Conservation (phyloP, 495 filamentous ascomycete genomes). For the Xylaria acuta region DNA sequence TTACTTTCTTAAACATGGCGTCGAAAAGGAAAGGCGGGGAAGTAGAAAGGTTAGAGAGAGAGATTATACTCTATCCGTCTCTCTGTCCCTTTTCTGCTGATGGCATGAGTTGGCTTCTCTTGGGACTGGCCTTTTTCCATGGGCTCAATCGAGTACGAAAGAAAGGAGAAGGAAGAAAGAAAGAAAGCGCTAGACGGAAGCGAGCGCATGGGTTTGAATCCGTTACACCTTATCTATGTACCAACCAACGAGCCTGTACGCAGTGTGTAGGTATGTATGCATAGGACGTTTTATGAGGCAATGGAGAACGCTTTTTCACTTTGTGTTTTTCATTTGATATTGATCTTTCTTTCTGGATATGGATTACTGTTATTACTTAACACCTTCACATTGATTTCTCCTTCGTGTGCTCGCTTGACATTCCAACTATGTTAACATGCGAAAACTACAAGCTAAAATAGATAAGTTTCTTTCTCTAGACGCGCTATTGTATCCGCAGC, state of each 20-base stretch:
- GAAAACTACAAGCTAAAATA: too few species aligned
- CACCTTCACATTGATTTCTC: not conserved
- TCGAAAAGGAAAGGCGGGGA: constrained; percentile 3
- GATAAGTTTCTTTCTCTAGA: not conserved
- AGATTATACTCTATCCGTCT: not conserved
- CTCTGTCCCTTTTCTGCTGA: not conserved
- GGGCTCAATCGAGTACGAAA: not conserved
- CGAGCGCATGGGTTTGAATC: not conserved
- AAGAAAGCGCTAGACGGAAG: not conserved
- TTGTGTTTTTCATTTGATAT: constrained; percentile 8
- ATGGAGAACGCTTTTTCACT: constrained; percentile 20
- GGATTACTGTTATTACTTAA: not conserved
- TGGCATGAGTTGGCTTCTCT: not conserved
- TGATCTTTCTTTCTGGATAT: not conserved
- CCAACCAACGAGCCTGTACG: constrained; percentile 6
- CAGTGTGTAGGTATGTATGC: constrained; percentile 28
- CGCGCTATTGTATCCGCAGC: too few species aligned
- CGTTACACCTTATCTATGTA: not conserved
- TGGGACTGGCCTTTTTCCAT: not conserved
- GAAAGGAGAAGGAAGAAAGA: not conserved
- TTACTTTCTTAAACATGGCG: constrained; percentile 12
- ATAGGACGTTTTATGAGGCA: constrained; percentile 26
- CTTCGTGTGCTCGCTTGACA: not conserved
- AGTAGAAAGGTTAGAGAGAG: not conserved
- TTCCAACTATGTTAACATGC: not conserved